phyloP scores from a whole-genome alignment of 148 eudicot species.

The Amaranthus hypochondriacus region DNA sequence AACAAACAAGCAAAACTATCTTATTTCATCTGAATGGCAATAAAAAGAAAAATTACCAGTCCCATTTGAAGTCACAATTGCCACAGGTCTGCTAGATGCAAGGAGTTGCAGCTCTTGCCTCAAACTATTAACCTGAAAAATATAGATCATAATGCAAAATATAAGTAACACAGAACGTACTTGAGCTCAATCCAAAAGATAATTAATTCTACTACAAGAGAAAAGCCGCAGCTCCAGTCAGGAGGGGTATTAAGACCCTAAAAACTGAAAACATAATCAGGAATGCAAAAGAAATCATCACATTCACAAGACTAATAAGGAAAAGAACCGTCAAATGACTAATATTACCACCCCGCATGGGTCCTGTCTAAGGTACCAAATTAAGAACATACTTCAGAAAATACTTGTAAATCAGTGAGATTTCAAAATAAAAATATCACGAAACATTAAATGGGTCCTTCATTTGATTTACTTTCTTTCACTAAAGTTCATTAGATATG shows the following conservation, averaged over 20 bases:
- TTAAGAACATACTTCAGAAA: neutral
- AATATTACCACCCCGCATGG: neutral
- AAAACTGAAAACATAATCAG: neutral
- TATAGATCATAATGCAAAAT: neutral
- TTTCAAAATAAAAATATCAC: neutral
- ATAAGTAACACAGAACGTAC: neutral
- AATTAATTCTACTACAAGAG: neutral
- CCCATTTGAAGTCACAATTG: slow-evolving; percentile 65
- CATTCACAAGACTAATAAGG: neutral
- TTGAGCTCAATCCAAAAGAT: neutral
- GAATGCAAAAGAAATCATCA: neutral
- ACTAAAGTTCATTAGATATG: neutral
- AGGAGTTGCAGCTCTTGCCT: slow-evolving; percentile 80
- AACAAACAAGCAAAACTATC: neutral
- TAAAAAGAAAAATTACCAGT: slow-evolving; percentile 41
- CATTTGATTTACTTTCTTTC: neutral
- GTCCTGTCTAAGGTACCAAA: neutral
- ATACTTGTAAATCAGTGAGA: neutral
- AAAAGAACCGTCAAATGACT: neutral
- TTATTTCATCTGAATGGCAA: neutral
- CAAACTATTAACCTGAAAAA: slow-evolving; percentile 68
- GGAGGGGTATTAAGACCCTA: neutral
- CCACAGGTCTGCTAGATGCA: slow-evolving; percentile 62
- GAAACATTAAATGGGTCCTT: neutral
- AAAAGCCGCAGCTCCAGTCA: neutral